Evolutionary conservation across 192 early-diverging fungal genomes (phyloP).

Genomic region (Podila epicladia): DNA sequence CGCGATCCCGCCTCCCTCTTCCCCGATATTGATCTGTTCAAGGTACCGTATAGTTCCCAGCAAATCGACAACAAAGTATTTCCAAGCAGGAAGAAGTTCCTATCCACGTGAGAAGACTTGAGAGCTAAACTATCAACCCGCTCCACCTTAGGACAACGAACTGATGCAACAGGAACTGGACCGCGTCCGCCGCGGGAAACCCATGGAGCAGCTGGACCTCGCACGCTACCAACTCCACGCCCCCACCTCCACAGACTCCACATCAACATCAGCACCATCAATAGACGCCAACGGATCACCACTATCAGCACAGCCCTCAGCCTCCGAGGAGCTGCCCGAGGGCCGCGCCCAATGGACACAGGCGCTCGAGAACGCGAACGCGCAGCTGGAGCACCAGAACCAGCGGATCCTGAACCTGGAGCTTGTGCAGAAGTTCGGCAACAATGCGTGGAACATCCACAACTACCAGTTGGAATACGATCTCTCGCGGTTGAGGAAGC

Average conservation of each 20-base stretch:
- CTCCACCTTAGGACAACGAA: conserved; percentile 21
- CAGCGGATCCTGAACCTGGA: conserved; percentile 62
- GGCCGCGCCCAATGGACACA: conserved; percentile 53
- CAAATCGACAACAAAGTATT: too few species aligned
- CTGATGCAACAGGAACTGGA: conserved; percentile 55
- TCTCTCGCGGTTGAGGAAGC: conserved; percentile 48
- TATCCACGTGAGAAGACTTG: too few species aligned
- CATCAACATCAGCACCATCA: conserved; percentile 21
- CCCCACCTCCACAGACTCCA: conserved; percentile 20
- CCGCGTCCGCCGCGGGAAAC: conserved; percentile 55
- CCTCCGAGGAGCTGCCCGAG: conserved; percentile 45
- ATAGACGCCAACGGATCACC: conserved; percentile 8
- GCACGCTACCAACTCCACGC: conserved; percentile 58
- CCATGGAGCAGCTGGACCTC: conserved; percentile 56
- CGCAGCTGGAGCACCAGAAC: conserved; percentile 62
- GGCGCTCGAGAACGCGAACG: conserved; percentile 61
- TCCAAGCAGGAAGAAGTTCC: too few species aligned
- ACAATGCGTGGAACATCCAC: conserved; percentile 67
- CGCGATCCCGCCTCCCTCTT: conserved; percentile 47
- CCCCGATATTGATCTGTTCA: conserved; percentile 60
- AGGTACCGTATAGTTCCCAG: conserved; percentile 4
- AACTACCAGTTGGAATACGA: conserved; percentile 63
- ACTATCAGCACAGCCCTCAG: conserved; percentile 16
- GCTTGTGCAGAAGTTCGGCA: conserved; percentile 61
- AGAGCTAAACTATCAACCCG: neutral